Evolutionary conservation across 2,329 filamentous ascomycete genomes (phyloP), one percentile per base, ranked within the genome.

Genomic region (Ceratocystiopsis brevicomis): DNA sequence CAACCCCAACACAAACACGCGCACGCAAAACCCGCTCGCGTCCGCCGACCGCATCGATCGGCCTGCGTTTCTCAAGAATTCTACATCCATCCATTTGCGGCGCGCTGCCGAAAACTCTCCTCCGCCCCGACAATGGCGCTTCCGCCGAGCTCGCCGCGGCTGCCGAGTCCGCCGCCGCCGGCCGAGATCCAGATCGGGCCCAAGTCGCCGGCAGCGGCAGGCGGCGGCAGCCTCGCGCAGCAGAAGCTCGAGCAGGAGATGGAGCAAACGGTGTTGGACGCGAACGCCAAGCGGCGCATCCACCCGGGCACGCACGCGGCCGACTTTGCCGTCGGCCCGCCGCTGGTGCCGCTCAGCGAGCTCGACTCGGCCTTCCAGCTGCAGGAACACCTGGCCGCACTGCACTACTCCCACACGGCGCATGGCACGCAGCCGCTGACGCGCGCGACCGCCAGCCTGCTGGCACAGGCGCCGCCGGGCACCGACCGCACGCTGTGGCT

Each of bases 361-460:
- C 85, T 98, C 52, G 87, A 98, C 57, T 96, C 88, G 18, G 83
- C 90, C 38, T 98, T 96, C 59, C 90, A 95, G 60, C 75, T 96
- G 16, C 92, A 95, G 61, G 90, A 98, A 62, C 88, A 98, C 57
- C 78, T 98, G 44, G 88, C 92, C 59, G 84, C 90, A 34, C 73
- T 95, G 15, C 84, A 96, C 64, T 78, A 87, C 60, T 69, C 81
- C 57, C 78, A 82, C 57, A 93, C 84, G 1, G 68, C 65, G 42
- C 67, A 71, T 49, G 73, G 73, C 51, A 78, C 76, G 33, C 64
- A 73, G 38, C 76, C 88, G 8, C 78, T 96, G 50, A 82, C 73
- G 45, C 79, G 81, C 54, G 69, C 78, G 32, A 79, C 82, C 37
- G 87, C 90, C 12, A 64, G 72, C 44, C 70, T 78, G 52, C 76